phyloP scores from a whole-genome alignment of 2,329 filamentous ascomycete genomes.

The Fonsecaea erecta region DNA sequence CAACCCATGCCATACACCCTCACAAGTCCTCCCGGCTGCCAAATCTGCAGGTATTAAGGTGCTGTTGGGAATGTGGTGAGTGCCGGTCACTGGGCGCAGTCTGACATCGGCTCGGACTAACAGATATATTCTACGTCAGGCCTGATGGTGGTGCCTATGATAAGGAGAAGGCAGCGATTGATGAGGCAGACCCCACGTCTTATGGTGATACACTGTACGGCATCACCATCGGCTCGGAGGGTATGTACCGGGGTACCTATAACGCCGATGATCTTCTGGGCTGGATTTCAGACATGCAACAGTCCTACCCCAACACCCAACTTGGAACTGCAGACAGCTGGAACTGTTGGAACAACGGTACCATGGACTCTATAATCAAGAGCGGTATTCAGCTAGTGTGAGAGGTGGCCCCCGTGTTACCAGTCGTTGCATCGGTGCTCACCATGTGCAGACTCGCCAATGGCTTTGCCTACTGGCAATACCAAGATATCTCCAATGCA shows the following conservation, averaged over 20 bases:
- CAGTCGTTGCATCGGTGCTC: neutral
- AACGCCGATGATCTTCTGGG: conserved; percentile 63
- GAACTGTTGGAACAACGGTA: conserved; percentile 73
- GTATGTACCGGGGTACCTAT: conserved; percentile 70
- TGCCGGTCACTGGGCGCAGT: neutral
- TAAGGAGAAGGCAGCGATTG: conserved; percentile 64
- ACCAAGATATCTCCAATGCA: conserved; percentile 61
- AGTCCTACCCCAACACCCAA: conserved; percentile 58
- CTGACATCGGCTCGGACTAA: neutral
- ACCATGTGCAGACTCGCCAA: conserved; percentile 58
- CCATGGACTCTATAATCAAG: conserved; percentile 66
- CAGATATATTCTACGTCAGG: conserved; percentile 45
- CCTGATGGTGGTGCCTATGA: conserved; percentile 67
- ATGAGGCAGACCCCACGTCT: conserved; percentile 50
- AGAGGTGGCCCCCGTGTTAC: conserved; percentile 31
- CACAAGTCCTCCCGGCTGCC: conserved; percentile 68
- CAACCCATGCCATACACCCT: conserved; percentile 62
- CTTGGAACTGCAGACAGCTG: conserved; percentile 73
- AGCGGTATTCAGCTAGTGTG: conserved; percentile 65
- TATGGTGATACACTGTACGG: conserved; percentile 65
- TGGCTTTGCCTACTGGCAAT: conserved; percentile 76
- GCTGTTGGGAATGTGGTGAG: conserved; percentile 71
- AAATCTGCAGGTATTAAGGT: conserved; percentile 69
- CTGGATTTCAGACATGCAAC: conserved; percentile 67
- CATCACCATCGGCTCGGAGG: conserved; percentile 73